These are phyloP conservation scores for Sugiyamaella japonica DNA, from an alignment of 1,139 yeast species.

Conservation along the genomic window DNA sequence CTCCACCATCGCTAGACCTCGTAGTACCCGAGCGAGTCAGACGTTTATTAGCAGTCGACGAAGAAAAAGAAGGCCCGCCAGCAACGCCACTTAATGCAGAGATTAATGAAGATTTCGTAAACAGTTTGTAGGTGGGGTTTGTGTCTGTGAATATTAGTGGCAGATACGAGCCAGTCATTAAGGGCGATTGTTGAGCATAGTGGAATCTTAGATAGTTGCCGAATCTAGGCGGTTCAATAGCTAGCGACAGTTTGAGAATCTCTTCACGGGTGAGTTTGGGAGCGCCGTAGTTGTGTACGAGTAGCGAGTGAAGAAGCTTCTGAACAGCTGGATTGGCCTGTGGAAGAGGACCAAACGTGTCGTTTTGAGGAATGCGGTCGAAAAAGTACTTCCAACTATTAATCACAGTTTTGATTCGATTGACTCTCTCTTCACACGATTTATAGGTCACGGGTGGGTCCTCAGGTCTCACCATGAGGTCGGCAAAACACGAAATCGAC, in stretches of 20 bases:
- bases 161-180: conserved; percentile 57
- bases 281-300: conserved; percentile 37
- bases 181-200: conserved; percentile 48
- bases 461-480: conserved; percentile 52
- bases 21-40: conserved; percentile 10
- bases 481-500: conserved; percentile 92
- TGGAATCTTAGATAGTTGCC: conserved; percentile 48
- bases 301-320: conserved; percentile 41
- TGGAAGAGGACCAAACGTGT: conserved; percentile 35
- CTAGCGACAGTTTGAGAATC: conserved; percentile 46
- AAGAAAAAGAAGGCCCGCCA: neutral
- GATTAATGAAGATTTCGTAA: conserved; percentile 52
- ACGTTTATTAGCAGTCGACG: neutral
- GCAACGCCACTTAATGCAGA: conserved; percentile 26
- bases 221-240: conserved; percentile 47
- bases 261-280: conserved; percentile 28
- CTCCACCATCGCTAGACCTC: conserved; percentile 12
- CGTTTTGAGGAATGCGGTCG: conserved; percentile 45
- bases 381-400: conserved; percentile 78
- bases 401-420: conserved; percentile 70
- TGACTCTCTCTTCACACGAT: conserved; percentile 65
- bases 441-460: conserved; percentile 44
- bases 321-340: conserved; percentile 38
- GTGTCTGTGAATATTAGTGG: conserved; percentile 62
- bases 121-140: conserved; percentile 54